These are phyloP conservation scores for Helotiales sp. DNA, from an alignment of 2,329 filamentous ascomycete species.

Conservation along the genomic window DNA sequence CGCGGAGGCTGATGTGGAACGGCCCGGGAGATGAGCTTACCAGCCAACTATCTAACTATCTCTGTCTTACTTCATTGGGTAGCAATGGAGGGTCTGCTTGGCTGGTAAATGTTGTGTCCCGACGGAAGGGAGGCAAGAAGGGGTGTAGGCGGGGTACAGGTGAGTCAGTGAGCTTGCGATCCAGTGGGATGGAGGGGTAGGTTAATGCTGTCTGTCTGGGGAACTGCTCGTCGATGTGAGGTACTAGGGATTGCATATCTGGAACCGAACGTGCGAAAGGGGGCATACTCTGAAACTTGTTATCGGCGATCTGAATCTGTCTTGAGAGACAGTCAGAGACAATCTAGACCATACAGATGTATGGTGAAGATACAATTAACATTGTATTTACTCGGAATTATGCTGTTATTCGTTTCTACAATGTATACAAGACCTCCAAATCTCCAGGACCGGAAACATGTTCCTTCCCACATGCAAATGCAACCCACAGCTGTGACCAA, in stretches of 20 bases:
- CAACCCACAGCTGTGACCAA: not conserved
- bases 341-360: not conserved
- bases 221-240: not conserved
- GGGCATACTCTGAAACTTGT: not conserved
- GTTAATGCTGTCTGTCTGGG: not conserved
- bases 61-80: not conserved
- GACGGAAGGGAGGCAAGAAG: not conserved
- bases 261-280: not conserved
- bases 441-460: not conserved
- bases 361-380: not conserved
- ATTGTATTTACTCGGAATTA: not conserved
- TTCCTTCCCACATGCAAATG: not conserved
- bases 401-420: not conserved
- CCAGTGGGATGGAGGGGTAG: not conserved
- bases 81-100: not conserved
- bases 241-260: not conserved
- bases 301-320: too few relatives aligned
- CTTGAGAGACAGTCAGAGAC: not conserved
- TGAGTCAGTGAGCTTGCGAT: not conserved
- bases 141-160: not conserved
- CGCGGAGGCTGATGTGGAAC: conserved; percentile 9
- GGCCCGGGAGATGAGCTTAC: conserved; percentile 3
- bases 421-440: not conserved
- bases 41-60: not conserved
- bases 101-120: not conserved